Percentiles rank a stretch among this genome's conserved stretches.
These are phyloP conservation scores for Botryotinia calthae DNA, from an alignment of 2,329 filamentous ascomycete species.

Conservation along the genomic window DNA sequence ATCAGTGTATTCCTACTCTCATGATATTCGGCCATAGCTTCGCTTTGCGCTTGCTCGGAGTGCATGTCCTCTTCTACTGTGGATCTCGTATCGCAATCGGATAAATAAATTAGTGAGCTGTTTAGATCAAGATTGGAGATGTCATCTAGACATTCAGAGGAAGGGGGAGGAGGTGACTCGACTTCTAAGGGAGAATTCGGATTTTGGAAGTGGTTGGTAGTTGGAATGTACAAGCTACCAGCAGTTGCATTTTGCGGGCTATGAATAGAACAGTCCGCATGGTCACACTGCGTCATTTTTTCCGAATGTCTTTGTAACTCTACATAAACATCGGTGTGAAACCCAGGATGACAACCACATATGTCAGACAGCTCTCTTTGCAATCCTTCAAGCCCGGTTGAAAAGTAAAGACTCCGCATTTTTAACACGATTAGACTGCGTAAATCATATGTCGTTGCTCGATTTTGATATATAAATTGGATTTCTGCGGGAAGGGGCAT, in stretches of 20 bases:
- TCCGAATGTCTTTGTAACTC: background rate
- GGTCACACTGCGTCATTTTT: background rate
- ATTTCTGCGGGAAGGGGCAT: slow-evolving; percentile 4
- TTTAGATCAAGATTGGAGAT: background rate
- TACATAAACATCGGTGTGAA: background rate
- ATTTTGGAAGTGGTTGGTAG: no score
- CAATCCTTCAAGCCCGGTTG: background rate
- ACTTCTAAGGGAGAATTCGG: background rate
- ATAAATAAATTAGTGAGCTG: background rate
- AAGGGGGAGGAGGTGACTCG: background rate
- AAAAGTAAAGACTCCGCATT: background rate
- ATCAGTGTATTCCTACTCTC: background rate
- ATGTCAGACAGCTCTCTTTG: background rate
- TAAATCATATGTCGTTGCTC: background rate
- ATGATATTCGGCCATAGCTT: background rate
- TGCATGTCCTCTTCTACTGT: background rate
- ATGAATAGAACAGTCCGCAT: background rate
- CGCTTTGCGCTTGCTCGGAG: background rate
- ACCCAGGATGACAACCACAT: background rate
- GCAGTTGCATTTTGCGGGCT: no score
- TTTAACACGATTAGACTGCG: background rate
- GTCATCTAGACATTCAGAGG: background rate
- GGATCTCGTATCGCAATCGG: background rate
- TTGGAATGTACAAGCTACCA: no score
- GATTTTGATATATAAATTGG: background rate